phyloP scores from a whole-genome alignment of 768 basidiomycete species.

The Ramaria rubella region DNA sequence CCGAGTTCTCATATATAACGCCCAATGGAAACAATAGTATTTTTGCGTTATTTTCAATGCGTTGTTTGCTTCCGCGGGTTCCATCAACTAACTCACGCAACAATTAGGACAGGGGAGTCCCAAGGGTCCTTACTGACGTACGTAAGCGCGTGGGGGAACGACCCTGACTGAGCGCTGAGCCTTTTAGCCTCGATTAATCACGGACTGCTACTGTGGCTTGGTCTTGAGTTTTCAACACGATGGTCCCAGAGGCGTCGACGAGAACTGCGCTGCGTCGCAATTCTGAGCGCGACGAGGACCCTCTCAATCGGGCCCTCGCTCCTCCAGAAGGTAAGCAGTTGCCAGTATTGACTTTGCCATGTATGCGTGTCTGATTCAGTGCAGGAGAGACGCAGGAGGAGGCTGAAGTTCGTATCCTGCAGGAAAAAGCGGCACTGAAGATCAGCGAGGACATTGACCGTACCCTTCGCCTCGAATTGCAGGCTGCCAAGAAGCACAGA shows the following conservation, averaged over 20 bases:
- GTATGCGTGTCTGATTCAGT: slow-evolving; percentile 59
- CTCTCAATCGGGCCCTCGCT: slow-evolving; percentile 57
- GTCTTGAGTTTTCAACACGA: not conserved
- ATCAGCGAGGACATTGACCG: slow-evolving; percentile 80
- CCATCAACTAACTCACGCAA: no score
- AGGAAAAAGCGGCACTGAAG: slow-evolving; percentile 42
- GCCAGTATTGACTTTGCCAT: not conserved
- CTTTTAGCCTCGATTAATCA: no score
- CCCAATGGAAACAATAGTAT: no score
- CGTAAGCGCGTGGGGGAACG: not conserved
- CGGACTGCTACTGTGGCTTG: no score
- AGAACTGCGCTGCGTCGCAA: not conserved
- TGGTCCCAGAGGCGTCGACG: not conserved
- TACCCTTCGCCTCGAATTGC: slow-evolving; percentile 62
- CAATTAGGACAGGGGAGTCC: no score
- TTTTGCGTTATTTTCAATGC: no score
- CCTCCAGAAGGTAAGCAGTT: slow-evolving; percentile 35
- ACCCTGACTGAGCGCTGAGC: not conserved
- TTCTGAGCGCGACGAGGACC: slow-evolving; percentile 44
- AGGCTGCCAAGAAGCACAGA: slow-evolving; percentile 54
- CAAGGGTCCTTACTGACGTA: no score
- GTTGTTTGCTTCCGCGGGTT: no score
- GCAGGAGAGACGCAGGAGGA: slow-evolving; percentile 54
- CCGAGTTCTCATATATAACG: no score
- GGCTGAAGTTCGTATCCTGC: slow-evolving; percentile 35